Percentiles rank a stretch among this genome's conserved stretches.
Conservation (phyloP, 345 rosid species). For the Cardamine occulta region DNA sequence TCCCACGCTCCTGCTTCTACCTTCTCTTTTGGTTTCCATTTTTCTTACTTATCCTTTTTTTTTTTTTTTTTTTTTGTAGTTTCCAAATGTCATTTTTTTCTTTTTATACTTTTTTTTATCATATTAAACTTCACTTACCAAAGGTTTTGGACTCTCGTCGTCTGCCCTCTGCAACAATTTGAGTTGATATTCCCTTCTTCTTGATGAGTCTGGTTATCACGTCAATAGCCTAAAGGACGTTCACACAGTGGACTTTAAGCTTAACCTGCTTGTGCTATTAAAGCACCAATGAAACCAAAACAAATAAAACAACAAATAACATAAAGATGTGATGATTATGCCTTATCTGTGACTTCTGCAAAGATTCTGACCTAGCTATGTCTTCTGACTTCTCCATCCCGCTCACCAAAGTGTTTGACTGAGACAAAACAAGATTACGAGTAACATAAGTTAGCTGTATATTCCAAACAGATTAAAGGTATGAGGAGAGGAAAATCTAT, state of each 20-base stretch:
- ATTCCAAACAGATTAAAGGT: slow-evolving; percentile 22
- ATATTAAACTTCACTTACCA: slow-evolving; percentile 40
- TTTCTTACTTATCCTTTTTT: neutral
- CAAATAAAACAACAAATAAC: slow-evolving; percentile 17
- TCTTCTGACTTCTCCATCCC: slow-evolving; percentile 53
- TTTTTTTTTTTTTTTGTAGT: slow-evolving; percentile 17
- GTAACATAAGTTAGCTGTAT: slow-evolving; percentile 30
- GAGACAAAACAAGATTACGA: slow-evolving; percentile 36
- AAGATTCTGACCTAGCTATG: slow-evolving; percentile 72
- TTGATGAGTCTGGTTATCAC: slow-evolving; percentile 35
- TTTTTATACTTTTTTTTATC: neutral
- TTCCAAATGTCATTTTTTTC: slow-evolving; percentile 11
- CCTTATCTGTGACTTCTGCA: slow-evolving; percentile 65
- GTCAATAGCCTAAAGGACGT: slow-evolving; percentile 45
- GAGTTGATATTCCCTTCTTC: slow-evolving; percentile 18
- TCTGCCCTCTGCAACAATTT: slow-evolving; percentile 27
- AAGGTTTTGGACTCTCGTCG: slow-evolving; percentile 9
- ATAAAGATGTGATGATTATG: slow-evolving; percentile 44
- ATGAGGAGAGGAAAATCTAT: slow-evolving; percentile 41
- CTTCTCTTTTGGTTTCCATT: neutral
- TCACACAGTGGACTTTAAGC: slow-evolving; percentile 47
- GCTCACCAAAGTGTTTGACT: slow-evolving; percentile 50
- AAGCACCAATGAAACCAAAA: slow-evolving; percentile 30
- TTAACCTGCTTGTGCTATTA: slow-evolving; percentile 42
- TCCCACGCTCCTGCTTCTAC: slow-evolving; percentile 8